Evolutionary conservation across 148 eudicot species (phyloP).

Genomic region (Fagopyrum homotropicum): DNA sequence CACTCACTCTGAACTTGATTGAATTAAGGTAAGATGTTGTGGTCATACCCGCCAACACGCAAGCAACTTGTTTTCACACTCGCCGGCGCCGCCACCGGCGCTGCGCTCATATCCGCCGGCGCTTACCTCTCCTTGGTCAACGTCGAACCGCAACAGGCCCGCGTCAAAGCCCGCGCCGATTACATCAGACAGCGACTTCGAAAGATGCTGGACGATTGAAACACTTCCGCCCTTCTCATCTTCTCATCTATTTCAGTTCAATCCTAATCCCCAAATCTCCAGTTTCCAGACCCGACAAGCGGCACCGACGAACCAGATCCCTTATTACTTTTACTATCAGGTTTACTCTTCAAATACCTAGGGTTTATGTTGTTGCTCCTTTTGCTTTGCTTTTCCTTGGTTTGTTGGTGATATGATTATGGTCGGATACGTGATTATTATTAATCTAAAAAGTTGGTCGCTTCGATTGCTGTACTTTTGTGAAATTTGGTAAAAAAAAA

Average conservation of each 20-base stretch:
- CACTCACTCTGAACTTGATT: too few relatives aligned
- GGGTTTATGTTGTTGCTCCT: not conserved
- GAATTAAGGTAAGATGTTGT: constrained; percentile 25
- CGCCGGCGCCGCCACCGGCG: constrained; percentile 36
- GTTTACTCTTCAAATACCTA: not conserved
- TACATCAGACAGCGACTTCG: constrained; percentile 57
- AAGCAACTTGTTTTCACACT: constrained; percentile 42
- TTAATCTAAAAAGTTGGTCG: not conserved
- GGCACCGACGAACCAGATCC: not conserved
- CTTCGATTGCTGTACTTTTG: not conserved
- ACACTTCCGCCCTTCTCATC: too few relatives aligned
- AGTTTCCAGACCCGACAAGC: not conserved
- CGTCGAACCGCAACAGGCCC: constrained; percentile 67
- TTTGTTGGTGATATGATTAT: not conserved
- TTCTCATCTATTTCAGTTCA: too few relatives aligned
- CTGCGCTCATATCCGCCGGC: constrained; percentile 38
- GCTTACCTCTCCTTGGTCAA: constrained; percentile 57
- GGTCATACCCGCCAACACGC: constrained; percentile 56
- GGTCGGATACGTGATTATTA: not conserved
- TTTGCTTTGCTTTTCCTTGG: constrained; percentile 4
- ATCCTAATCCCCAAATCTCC: not conserved
- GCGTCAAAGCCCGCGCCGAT: constrained; percentile 55
- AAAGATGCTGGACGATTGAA: constrained; percentile 40
- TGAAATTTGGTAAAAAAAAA: not conserved
- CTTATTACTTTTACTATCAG: not conserved